Evolutionary conservation across 148 eudicot genomes (phyloP).

Genomic region (Pouteria glomerata): DNA sequence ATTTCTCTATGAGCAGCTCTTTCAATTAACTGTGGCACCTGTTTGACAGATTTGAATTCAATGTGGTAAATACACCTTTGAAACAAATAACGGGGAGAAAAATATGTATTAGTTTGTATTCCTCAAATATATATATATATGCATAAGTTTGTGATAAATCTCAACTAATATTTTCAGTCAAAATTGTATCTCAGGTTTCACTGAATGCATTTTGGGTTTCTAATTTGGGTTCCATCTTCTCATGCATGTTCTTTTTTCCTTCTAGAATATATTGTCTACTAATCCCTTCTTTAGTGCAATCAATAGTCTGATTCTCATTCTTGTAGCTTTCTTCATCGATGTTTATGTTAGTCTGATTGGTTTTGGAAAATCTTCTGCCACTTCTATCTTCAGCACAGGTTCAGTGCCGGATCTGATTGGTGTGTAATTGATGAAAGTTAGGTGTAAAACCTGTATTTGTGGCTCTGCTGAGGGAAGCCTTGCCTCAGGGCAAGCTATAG

Average conservation of each 20-base stretch:
- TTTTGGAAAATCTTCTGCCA: not conserved
- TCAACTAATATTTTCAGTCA: not conserved
- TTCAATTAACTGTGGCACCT: slow-evolving; percentile 6
- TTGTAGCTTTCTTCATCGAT: not conserved
- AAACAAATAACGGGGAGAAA: not conserved
- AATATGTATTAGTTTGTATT: too few relatives aligned
- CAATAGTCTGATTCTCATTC: not conserved
- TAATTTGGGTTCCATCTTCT: not conserved
- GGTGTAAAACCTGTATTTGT: not conserved
- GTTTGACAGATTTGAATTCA: not conserved
- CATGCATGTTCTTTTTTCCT: not conserved
- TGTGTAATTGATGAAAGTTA: not conserved
- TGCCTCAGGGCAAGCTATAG: not conserved
- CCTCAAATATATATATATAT: too few relatives aligned
- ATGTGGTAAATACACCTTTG: not conserved
- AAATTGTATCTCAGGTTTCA: not conserved
- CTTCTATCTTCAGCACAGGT: not conserved
- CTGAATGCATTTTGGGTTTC: not conserved
- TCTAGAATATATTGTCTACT: not conserved
- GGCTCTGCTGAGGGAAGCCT: not conserved
- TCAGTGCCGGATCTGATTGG: not conserved
- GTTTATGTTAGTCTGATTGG: not conserved
- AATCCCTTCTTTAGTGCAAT: not conserved
- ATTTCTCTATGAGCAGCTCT: slow-evolving; percentile 6
- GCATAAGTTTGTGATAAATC: not conserved